Base-by-base conservation (phyloP, 148 eudicot species). In the Euryodendron excelsum region DNA sequence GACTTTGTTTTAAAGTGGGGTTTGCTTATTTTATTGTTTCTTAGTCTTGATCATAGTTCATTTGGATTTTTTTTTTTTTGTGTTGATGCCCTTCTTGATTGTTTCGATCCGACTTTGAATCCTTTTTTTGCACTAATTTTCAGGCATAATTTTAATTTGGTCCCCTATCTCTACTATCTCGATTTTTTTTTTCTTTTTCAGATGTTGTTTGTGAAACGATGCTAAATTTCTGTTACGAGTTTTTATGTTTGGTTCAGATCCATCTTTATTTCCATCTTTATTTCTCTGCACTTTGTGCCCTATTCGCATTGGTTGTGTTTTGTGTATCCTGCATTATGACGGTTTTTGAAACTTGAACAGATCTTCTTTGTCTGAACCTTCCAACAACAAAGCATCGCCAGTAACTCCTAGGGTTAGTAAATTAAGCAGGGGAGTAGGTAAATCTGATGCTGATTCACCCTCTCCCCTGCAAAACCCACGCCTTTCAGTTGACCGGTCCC, bases 401-500 rank as follows among this genome's bases (percentile, higher is more conserved):
- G 85, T 90, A 69, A 89, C 94, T 78, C 89, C 97, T 36, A 89
- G 89, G 80, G 84, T 83, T 53, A 74, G 84, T 81, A 91, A 82
- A 82, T 33, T 84, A 37, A 80, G 85, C 85, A 85, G 87, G 79
- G 88, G 86, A 80, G 77, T 79, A 76, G 72, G 83, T 64, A 92
- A 89, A 86, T 85, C 97, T n/a, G 91, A 90, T 86, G 87, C 89
- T 23, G 91, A 90, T 85, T 84, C 96, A 17, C 84, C 88, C 64
- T 86, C 97, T 66, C 88, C 97, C 48, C 74, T 77, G 17, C 92
- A 75, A 81, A 91, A 76, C 70, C 61, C 92, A 1, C 87, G 96
- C 53, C 69, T 77, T 71, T 91, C 98, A 0, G 71, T 83, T 17
- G 98, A 94, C 75, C 83, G 91, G 6, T 91, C 98, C 1, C 92